Evolutionary conservation across 208 protist species (phyloP).

Genomic region (Trypanosoma mega): DNA sequence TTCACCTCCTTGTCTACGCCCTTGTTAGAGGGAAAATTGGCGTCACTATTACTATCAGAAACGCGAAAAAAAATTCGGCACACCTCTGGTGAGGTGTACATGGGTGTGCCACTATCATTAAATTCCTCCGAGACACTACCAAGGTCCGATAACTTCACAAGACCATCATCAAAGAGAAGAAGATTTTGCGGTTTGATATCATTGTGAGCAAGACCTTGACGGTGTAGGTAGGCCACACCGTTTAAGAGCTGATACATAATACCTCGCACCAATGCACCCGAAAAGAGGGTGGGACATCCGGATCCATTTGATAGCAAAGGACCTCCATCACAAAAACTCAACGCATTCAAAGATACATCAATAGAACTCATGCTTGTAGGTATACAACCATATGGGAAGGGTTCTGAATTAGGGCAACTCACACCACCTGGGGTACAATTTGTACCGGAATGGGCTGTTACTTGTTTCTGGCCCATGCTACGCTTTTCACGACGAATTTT

Average conservation of each 20-base stretch:
- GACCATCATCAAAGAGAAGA: slow-evolving; percentile 73
- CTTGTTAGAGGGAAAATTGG: neutral
- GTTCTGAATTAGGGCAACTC: too few species aligned
- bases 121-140: slow-evolving; percentile 53
- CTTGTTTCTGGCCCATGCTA: too few species aligned
- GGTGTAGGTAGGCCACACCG: slow-evolving; percentile 77
- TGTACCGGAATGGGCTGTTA: too few species aligned
- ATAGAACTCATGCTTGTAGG: too few species aligned
- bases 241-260: slow-evolving; percentile 74
- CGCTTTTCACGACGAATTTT: slow-evolving; percentile 29
- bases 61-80: slow-evolving; percentile 66
- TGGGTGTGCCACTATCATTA: slow-evolving; percentile 78
- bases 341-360: too few species aligned
- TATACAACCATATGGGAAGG: too few species aligned
- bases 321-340: too few species aligned
- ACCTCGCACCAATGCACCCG: slow-evolving; percentile 58
- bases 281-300: slow-evolving; percentile 26
- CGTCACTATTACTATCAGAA: neutral
- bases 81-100: slow-evolving; percentile 88
- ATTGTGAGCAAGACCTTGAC: slow-evolving; percentile 76
- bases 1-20: slow-evolving; percentile 4
- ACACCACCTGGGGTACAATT: too few species aligned
- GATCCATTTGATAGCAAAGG: slow-evolving; percentile 25
- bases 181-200: slow-evolving; percentile 87
- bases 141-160: slow-evolving; percentile 73